Conservation (phyloP, 2,329 filamentous ascomycete genomes). For the Thermomyces lanuginosus region DNA sequence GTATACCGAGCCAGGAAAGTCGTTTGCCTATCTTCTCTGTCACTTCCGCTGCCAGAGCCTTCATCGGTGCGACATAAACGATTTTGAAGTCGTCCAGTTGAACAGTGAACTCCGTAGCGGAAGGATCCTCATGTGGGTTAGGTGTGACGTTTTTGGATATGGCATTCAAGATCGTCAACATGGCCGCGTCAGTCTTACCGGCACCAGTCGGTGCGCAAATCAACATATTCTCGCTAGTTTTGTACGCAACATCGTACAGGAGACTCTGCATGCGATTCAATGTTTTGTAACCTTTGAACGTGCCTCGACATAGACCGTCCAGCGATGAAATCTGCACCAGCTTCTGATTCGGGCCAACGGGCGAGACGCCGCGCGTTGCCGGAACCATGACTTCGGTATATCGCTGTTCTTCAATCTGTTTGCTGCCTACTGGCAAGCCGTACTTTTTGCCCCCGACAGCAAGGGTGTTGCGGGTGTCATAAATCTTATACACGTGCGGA, state of each 20-base stretch:
- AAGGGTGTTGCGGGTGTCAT: conserved; percentile 72
- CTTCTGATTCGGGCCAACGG: conserved; percentile 53
- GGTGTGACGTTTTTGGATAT: conserved; percentile 73
- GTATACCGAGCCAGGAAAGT: conserved; percentile 81
- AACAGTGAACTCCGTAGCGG: conserved; percentile 66
- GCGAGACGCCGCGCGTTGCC: conserved; percentile 59
- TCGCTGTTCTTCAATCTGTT: conserved; percentile 53
- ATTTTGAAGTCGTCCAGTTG: conserved; percentile 85
- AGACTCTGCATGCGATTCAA: conserved; percentile 97
- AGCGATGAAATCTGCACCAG: conserved; percentile 65
- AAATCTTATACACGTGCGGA: conserved; percentile 79
- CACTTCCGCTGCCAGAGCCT: conserved; percentile 88
- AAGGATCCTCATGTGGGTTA: conserved; percentile 57
- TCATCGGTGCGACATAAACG: conserved; percentile 98
- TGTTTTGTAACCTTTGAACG: conserved; percentile 83
- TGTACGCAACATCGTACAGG: conserved; percentile 88
- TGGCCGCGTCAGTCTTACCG: conserved; percentile 95
- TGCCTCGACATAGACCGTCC: conserved; percentile 77
- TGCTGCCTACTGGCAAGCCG: conserved; percentile 58
- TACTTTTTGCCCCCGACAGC: conserved; percentile 69
- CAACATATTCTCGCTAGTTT: conserved; percentile 94
- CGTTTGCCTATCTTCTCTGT: conserved; percentile 87
- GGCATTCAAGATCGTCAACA: conserved; percentile 86
- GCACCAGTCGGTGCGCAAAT: conserved; percentile 96
- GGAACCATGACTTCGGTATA: conserved; percentile 87